Conservation (phyloP, 805 yeast species). For the Candida sonorensis region DNA sequence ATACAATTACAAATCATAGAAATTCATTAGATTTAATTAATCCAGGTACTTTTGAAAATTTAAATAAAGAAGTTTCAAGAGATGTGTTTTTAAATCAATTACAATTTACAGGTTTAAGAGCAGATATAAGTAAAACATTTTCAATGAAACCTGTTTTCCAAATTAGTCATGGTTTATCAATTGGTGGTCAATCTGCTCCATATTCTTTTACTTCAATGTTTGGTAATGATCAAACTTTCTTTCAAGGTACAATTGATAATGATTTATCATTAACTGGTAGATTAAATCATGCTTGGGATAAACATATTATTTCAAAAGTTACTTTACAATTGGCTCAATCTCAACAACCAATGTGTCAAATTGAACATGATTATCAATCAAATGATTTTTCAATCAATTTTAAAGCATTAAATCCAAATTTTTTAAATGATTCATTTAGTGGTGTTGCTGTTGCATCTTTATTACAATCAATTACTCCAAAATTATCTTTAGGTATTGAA, state of each 20-base stretch:
- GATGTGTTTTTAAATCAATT: conserved; percentile 88
- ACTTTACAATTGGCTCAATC: conserved; percentile 82
- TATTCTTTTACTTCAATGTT: conserved; percentile 87
- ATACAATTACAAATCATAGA: conserved; percentile 69
- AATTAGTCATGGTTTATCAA: conserved; percentile 86
- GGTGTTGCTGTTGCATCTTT: conserved; percentile 92
- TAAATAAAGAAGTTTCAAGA: conserved; percentile 87
- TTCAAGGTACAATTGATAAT: conserved; percentile 89
- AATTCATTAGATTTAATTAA: conserved; percentile 72
- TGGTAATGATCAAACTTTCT: conserved; percentile 77
- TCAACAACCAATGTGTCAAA: conserved; percentile 90
- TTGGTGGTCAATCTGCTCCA: conserved; percentile 85
- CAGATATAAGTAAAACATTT: conserved; percentile 91
- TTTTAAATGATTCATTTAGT: conserved; percentile 65
- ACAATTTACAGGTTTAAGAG: conserved; percentile 92
- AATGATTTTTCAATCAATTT: conserved; percentile 82
- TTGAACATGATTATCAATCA: conserved; percentile 94
- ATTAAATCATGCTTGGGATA: conserved; percentile 85
- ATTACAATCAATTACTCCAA: conserved; percentile 82
- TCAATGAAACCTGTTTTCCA: conserved; percentile 92
- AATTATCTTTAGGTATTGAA: conserved; percentile 85
- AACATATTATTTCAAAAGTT: conserved; percentile 68
- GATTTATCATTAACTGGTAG: conserved; percentile 83
- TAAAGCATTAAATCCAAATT: conserved; percentile 85
- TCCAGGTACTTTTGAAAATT: conserved; percentile 93